Percentiles rank a stretch among this genome's conserved stretches.
phyloP scores from a whole-genome alignment of 495 filamentous ascomycete genomes.

The Collariella sp. region DNA sequence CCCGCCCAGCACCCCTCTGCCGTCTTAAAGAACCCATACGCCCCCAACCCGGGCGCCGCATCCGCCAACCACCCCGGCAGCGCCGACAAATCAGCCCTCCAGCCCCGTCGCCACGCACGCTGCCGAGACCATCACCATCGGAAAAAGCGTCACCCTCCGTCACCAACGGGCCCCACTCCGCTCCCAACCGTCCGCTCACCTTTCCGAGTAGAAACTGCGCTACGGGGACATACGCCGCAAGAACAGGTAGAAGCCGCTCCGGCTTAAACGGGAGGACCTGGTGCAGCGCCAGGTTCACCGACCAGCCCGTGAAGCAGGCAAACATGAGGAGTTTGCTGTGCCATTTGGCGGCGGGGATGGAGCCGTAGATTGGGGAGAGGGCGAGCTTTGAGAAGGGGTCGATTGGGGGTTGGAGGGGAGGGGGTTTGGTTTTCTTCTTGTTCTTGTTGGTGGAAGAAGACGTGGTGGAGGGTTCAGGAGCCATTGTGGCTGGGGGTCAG shows the following conservation, averaged over 20 bases:
- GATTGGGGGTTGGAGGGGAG: constrained; percentile 2
- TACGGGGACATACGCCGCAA: constrained; percentile 65
- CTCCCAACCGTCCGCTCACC: constrained; percentile 55
- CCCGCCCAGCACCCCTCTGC: constrained; percentile 44
- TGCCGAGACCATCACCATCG: constrained; percentile 59
- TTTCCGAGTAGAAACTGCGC: constrained; percentile 60
- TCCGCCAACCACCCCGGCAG: constrained; percentile 49
- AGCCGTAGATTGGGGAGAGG: constrained; percentile 79
- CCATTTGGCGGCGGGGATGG: constrained; percentile 61
- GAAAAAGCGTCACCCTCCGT: constrained; percentile 68
- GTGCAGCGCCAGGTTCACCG: constrained; percentile 44
- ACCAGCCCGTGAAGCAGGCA: constrained; percentile 56
- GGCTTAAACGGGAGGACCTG: constrained; percentile 35
- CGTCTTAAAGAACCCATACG: constrained; percentile 55
- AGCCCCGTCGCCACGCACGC: constrained; percentile 55
- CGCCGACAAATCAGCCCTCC: constrained; percentile 49
- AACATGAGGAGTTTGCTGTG: constrained; percentile 58
- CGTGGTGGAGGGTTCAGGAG: constrained; percentile 8
- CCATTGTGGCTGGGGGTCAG: constrained; percentile 4
- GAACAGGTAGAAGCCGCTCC: constrained; percentile 70
- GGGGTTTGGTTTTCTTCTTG: not conserved
- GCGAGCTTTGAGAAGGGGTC: constrained; percentile 54
- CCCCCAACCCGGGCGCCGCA: constrained; percentile 50
- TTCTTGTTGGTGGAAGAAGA: not conserved
- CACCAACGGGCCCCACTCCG: constrained; percentile 60